phyloP scores from a whole-genome alignment of 2,329 filamentous ascomycete genomes.

The Sporothrix curviconia region DNA sequence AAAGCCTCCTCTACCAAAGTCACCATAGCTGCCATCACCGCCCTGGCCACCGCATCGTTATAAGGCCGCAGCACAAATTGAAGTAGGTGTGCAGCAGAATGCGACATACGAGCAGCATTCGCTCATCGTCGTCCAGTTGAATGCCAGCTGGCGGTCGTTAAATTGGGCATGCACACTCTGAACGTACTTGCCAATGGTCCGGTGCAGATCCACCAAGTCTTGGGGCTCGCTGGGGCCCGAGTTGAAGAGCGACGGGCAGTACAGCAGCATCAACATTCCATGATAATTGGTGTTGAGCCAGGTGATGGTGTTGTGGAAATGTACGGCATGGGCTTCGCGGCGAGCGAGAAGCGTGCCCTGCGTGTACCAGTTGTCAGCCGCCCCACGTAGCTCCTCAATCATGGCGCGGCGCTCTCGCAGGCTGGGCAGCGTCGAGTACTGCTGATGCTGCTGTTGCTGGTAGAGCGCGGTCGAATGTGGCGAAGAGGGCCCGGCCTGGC shows the following conservation, averaged over 20 bases:
- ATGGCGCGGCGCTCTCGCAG: slow-evolving; percentile 29
- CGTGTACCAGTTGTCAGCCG: slow-evolving; percentile 42
- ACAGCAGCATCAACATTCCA: slow-evolving; percentile 37
- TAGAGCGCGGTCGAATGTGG: background rate
- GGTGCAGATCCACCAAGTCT: slow-evolving; percentile 30
- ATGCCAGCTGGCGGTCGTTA: slow-evolving; percentile 36
- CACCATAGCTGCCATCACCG: background rate
- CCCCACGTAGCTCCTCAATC: slow-evolving; percentile 29
- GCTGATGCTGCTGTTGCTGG: slow-evolving; percentile 3
- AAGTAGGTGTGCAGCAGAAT: slow-evolving; percentile 29
- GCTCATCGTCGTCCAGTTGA: slow-evolving; percentile 37
- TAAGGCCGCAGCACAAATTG: slow-evolving; percentile 2
- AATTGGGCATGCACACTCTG: slow-evolving; percentile 35
- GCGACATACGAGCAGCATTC: slow-evolving; percentile 32
- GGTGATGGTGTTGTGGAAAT: slow-evolving; percentile 40
- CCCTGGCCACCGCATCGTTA: no score
- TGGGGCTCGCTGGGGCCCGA: slow-evolving; percentile 25
- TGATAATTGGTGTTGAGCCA: slow-evolving; percentile 40
- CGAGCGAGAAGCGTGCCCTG: slow-evolving; percentile 38
- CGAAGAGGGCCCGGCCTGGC: background rate
- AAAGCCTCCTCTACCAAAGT: background rate
- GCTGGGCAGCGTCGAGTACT: slow-evolving; percentile 7
- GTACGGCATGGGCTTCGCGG: slow-evolving; percentile 35
- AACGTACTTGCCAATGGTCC: slow-evolving; percentile 35
- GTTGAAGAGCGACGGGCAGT: slow-evolving; percentile 38